These are phyloP conservation scores for Hapsidospora chrysogenum DNA, from an alignment of 495 filamentous ascomycete species.

Conservation along the genomic window DNA sequence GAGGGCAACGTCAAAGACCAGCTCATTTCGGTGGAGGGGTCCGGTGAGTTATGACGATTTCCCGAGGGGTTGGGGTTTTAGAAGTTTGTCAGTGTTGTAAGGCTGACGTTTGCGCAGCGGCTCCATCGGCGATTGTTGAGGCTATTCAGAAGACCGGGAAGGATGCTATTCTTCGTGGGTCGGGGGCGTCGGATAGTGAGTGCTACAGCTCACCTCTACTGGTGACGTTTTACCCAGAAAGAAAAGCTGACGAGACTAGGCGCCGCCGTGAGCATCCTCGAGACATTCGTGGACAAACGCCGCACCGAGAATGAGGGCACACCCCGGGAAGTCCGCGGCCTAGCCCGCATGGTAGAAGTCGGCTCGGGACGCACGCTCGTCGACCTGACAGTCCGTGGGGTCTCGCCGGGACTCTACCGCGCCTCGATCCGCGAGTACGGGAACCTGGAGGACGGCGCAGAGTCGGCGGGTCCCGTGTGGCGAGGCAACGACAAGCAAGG, in stretches of 20 bases:
- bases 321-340: conserved; percentile 42
- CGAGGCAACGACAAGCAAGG: conserved; percentile 24
- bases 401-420: conserved; percentile 65
- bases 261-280: conserved; percentile 90
- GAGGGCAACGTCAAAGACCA: conserved; percentile 48
- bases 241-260: too few species aligned
- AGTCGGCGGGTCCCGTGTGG: conserved; percentile 75
- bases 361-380: conserved; percentile 58
- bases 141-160: conserved; percentile 81
- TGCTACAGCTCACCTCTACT: conserved; percentile 4
- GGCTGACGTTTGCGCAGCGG: conserved; percentile 34
- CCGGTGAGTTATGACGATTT: conserved; percentile 29
- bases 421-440: conserved; percentile 76
- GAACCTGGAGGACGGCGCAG: conserved; percentile 70
- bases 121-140: conserved; percentile 75
- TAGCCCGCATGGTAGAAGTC: conserved; percentile 71
- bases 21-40: conserved; percentile 52
- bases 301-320: conserved; percentile 12
- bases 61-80: neutral
- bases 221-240: neutral
- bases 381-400: conserved; percentile 73
- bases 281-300: conserved; percentile 50
- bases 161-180: conserved; percentile 87
- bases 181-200: conserved; percentile 70
- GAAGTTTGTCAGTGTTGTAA: too few species aligned